Base-by-base conservation (phyloP, 108 stramenopile genomes). In the Cylindrotheca closterium region DNA sequence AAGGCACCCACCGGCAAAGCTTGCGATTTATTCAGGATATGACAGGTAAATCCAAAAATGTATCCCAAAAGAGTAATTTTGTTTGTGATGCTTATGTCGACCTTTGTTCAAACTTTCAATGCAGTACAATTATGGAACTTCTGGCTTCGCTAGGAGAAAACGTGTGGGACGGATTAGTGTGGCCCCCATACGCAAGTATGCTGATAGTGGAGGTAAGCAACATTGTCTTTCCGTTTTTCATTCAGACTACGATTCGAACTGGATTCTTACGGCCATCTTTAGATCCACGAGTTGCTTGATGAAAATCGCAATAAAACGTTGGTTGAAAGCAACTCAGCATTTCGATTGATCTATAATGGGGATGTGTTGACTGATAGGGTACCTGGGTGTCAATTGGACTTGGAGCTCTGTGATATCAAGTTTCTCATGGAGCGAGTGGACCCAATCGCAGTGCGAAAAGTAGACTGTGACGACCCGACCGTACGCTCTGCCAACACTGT, bases 151-250 rank as follows among this genome's bases (percentile, higher is more conserved):
- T 92, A 31, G 81, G 83, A 10, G 52, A 67, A 2, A 33, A 73
- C 8, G 78, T 87, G 18, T 89, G 85, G 84, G 72, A 74, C 27
- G 79, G 70, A 2, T 58, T 26, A 5, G 60, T 61, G 34, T 92
- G 86, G 86, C 46, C 87, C n/a, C 82, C 87, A 4, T 90, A 91
- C 51, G 93, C 93, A 1, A 81, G 83, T 42, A 76, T 88, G 79
- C 31, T 94, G 2, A n/a, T 82, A 3, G 71, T 94, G 17, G 93
- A 94, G 60, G 53, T 89, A 29, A 8, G 60, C 37, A 5, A 7
- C 51, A 8, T 8, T 7, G 10, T 19, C 21, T 17, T 7, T 27
- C 28, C 5, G 23, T 56, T 23, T 30, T 21, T 30, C 7, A 18
- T 21, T 7, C 23, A 27, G 10, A 5, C n/a, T 7, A 22, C n/a